phyloP scores from a whole-genome alignment of 192 early-diverging fungal species.

The Linnemannia schmuckeri region DNA sequence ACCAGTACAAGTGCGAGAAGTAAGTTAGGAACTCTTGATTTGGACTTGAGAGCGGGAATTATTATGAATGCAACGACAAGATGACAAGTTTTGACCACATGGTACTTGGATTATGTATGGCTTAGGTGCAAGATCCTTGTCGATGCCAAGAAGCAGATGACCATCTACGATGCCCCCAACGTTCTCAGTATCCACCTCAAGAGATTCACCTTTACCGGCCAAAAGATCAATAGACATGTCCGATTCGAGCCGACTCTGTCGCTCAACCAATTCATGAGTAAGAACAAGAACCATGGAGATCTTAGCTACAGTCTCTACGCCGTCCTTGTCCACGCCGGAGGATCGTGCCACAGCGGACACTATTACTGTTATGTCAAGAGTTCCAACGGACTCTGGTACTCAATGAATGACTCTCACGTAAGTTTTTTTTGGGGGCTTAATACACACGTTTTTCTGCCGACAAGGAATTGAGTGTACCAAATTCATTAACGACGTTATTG shows the following conservation, averaged over 20 bases:
- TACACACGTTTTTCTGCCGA: neutral
- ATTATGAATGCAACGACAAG: neutral
- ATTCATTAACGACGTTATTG: neutral
- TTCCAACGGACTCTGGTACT: conserved; percentile 83
- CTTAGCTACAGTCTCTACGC: conserved; percentile 77
- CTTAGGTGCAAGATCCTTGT: conserved; percentile 80
- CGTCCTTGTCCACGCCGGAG: conserved; percentile 85
- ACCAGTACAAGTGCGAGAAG: conserved; percentile 85
- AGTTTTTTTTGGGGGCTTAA: neutral
- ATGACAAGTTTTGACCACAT: neutral
- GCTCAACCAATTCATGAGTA: conserved; percentile 73
- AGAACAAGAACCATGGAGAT: conserved; percentile 30
- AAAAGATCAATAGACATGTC: conserved; percentile 78
- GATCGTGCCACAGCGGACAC: conserved; percentile 83
- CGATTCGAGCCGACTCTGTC: conserved; percentile 73
- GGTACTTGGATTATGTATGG: neutral
- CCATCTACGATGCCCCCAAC: conserved; percentile 78
- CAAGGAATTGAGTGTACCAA: neutral
- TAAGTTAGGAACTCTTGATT: conserved; percentile 39
- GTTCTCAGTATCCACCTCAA: conserved; percentile 87
- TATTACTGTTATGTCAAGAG: conserved; percentile 88
- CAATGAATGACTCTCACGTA: conserved; percentile 80
- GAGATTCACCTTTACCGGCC: conserved; percentile 76
- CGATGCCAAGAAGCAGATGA: conserved; percentile 86
- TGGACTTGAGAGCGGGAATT: neutral